Conservation (phyloP, 768 basidiomycete species). For the Lactarius hengduanensis region DNA sequence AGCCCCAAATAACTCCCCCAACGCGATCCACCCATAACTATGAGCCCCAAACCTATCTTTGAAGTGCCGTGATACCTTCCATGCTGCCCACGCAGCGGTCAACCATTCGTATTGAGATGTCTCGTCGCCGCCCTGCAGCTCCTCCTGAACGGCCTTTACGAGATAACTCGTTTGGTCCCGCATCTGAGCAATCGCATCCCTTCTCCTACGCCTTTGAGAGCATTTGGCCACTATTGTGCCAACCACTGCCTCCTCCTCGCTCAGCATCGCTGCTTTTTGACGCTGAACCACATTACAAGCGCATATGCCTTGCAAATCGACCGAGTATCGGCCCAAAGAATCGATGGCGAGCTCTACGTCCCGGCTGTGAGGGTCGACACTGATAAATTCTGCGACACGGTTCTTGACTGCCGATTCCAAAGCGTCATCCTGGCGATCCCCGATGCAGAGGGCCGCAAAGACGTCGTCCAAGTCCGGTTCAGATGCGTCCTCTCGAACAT, state of each 20-base stretch:
- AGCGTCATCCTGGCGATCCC: slow-evolving; percentile 2
- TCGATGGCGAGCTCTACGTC: slow-evolving; percentile 19
- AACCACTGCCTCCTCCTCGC: slow-evolving; percentile 62
- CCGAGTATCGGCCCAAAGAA: slow-evolving; percentile 41
- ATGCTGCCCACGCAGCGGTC: slow-evolving; percentile 54
- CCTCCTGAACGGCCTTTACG: slow-evolving; percentile 48
- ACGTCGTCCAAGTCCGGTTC: slow-evolving; percentile 34
- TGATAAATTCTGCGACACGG: slow-evolving; percentile 32
- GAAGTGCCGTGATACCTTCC: slow-evolving; percentile 43
- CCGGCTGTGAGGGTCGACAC: slow-evolving; percentile 14
- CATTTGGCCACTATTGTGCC: slow-evolving; percentile 67
- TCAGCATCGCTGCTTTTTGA: slow-evolving; percentile 42
- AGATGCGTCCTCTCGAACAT: slow-evolving; percentile 30
- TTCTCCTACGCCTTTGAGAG: slow-evolving; percentile 54
- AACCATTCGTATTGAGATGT: slow-evolving; percentile 42
- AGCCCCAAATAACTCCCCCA: slow-evolving; percentile 56
- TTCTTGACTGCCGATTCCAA: slow-evolving; percentile 26
- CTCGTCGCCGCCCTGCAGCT: slow-evolving; percentile 51
- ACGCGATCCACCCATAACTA: slow-evolving; percentile 61
- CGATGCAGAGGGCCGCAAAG: slow-evolving; percentile 23
- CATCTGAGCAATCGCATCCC: slow-evolving; percentile 52
- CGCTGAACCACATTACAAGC: slow-evolving; percentile 43
- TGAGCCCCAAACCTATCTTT: slow-evolving; percentile 52
- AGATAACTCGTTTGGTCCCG: slow-evolving; percentile 55
- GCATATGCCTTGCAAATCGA: slow-evolving; percentile 50